Evolutionary conservation across 768 basidiomycete genomes (phyloP), one percentile per base, ranked within the genome.

Genomic region (Favolaschia claudopus): DNA sequence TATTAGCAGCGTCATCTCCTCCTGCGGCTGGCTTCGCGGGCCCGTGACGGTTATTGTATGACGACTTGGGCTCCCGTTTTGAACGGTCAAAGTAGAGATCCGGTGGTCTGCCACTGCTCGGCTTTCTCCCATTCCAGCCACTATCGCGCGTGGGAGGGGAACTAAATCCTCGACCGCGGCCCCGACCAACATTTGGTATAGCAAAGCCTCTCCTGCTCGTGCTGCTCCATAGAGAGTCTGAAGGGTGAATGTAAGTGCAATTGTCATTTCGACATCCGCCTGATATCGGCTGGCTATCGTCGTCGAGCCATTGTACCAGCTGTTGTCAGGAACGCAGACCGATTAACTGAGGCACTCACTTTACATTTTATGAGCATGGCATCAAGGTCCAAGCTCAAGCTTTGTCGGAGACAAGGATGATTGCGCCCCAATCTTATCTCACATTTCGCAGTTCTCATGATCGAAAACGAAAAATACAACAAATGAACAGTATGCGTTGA

Each of bases 281-380:
- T 3, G 8, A 13, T 0, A 15, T 9, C 12, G 58, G 49, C 2
- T 56, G 25, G 14, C 54, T 50, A 15, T 60, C 58, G 42, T 64
- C 63, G 54, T 60, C 58, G 29, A 47, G 60, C 54, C 54, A 60
- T 55, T n/a, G n/a, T n/a, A n/a, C n/a, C n/a, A n/a, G n/a, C n/a
- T n/a, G n/a, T n/a, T n/a, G n/a, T n/a, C n/a, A n/a, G n/a, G n/a
- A n/a, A n/a, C n/a, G 33, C 20, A 33, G 20, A 36, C n/a, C n/a
- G n/a, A n/a, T n/a, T n/a, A n/a, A n/a, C n/a, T n/a, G n/a, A n/a
- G n/a, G n/a, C n/a, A n/a, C n/a, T n/a, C n/a, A n/a, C n/a, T n/a
- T n/a, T n/a, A n/a, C n/a, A n/a, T n/a, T n/a, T n/a, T n/a, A n/a
- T n/a, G n/a, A n/a, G n/a, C n/a, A n/a, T n/a, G n/a, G n/a, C n/a